Conservation (phyloP, 306 rosid species). For the Prinsepia uniflora region DNA sequence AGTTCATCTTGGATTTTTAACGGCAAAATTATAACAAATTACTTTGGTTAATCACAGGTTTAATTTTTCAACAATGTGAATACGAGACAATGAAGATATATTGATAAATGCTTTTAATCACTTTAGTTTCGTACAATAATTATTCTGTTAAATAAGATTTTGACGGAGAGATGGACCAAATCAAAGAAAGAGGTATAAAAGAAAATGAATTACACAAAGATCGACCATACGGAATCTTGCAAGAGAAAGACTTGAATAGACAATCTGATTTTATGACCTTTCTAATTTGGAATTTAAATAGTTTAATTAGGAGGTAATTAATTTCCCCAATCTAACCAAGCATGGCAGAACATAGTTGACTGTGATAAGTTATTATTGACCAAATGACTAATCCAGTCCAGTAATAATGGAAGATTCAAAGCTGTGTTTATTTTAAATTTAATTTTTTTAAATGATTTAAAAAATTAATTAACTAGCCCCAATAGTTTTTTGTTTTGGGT, state of each 20-base stretch:
- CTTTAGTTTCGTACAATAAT: too few species aligned
- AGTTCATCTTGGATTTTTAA: not conserved
- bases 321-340: not conserved
- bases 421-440: too few species aligned
- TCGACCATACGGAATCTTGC: not conserved
- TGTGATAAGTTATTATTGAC: constrained; percentile 4
- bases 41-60: too few species aligned
- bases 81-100: too few species aligned
- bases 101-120: too few species aligned
- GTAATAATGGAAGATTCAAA: not conserved
- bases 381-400: constrained; percentile 5
- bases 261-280: not conserved
- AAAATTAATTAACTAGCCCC: too few species aligned
- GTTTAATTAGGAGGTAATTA: not conserved
- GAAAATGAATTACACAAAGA: not conserved
- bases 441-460: too few species aligned
- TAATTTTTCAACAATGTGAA: too few species aligned
- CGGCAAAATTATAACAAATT: too few species aligned
- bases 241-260: not conserved
- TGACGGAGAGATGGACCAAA: not conserved
- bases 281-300: not conserved
- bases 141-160: too few species aligned
- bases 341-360: constrained; percentile 3
- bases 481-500: too few species aligned
- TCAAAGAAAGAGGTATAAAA: not conserved